These are phyloP conservation scores for Aspergillus proliferans DNA, from an alignment of 2,329 filamentous ascomycete genomes.

Conservation along the genomic window DNA sequence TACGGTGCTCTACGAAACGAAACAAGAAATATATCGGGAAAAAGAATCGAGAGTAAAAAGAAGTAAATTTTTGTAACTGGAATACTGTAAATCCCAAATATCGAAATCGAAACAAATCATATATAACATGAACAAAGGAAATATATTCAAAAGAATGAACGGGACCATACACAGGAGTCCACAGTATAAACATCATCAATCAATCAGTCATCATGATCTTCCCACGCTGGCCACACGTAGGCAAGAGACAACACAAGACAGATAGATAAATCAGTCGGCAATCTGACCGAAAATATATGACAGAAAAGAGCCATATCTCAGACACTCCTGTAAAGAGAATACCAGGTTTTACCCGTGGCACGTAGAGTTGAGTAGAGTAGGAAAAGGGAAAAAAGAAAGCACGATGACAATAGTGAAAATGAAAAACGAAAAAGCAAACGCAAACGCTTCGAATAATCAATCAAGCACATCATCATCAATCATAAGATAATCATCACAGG, in stretches of 20 bases:
- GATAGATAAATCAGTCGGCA: neutral
- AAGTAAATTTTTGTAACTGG: too few relatives aligned
- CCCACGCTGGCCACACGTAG: slow-evolving; percentile 9
- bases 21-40: too few relatives aligned
- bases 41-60: too few relatives aligned
- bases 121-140: slow-evolving; percentile 4
- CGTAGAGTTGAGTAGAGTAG: too few relatives aligned
- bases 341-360: neutral
- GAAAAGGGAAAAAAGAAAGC: too few relatives aligned
- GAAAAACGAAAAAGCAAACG: neutral
- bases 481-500: neutral
- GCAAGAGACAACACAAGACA: neutral
- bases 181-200: neutral
- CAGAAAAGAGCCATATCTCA: neutral
- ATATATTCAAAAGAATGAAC: slow-evolving; percentile 10
- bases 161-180: neutral
- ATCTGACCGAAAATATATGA: neutral
- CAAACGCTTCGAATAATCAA: neutral
- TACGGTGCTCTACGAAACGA: too few relatives aligned
- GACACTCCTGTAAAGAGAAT: neutral
- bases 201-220: slow-evolving; percentile 6
- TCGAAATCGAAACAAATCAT: too few relatives aligned
- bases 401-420: neutral
- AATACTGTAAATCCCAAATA: too few relatives aligned
- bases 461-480: neutral